Evolutionary conservation across 768 basidiomycete genomes (phyloP), one percentile per base, ranked within the genome.

Genomic region (Tremella fuciformis): DNA sequence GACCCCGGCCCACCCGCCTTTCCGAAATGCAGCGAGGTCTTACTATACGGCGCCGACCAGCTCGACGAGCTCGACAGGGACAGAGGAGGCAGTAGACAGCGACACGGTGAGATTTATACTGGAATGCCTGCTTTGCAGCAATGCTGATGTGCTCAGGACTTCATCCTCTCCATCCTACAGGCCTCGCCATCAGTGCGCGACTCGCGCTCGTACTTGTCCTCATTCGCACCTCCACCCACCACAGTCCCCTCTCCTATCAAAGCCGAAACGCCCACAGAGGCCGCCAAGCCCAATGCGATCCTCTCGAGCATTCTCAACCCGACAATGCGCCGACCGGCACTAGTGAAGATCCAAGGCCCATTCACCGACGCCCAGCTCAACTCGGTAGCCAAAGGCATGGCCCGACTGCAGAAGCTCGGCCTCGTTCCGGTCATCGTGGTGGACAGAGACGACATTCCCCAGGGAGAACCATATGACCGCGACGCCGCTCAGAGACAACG

Each of bases 261-360:
- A 19, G 25, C 34, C 40, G 29, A 34, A 11, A 22, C 29, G 9
- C n/a, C 39, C 22, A 13, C 46, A 2, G 16, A 44, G 42, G 3
- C 24, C 26, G 15, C 26, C 41, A 72, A 56, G 64, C 73, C 69
- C 67, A 81, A 71, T 60, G 78, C 70, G 67, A 78, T 73, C 68
- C 64, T 73, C 86, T 88, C 65, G 6, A 62, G 68, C 2, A 50
- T 74, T 7, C 81, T 93, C n/a, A 81, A 92, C 70, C 93, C 93
- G 6, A 84, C 89, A 53, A 80, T 85, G 57, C 83, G 85, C 44
- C 87, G 90, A 53, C 94, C 96, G 0, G 91, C 93, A 3, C 84
- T 99, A 15, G 93, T 99, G 67, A 98, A 98, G 78, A 80, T 98
- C 1, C 96, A 98, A 76, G 91, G 93, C 9, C 96, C 96, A 1